Conservation (phyloP, 2,329 filamentous ascomycete genomes). For the Alternaria hordeiaustralica region DNA sequence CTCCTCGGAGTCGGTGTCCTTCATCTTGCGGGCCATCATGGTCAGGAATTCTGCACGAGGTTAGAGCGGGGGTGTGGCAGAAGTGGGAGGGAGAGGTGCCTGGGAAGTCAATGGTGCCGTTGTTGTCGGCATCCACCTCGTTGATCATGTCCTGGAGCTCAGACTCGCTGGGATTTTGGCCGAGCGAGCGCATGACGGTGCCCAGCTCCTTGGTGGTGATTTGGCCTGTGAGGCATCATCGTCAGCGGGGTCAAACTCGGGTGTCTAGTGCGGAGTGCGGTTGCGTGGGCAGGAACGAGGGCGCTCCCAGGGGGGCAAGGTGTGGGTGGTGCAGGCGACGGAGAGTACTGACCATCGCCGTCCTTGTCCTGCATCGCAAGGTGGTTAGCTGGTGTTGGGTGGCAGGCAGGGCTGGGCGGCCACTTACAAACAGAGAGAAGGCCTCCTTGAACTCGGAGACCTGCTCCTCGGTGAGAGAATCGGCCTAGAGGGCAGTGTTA, state of each 20-base stretch:
- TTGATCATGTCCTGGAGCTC: conserved; percentile 72
- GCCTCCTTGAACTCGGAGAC: conserved; percentile 99
- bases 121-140: conserved; percentile 70
- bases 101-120: conserved; percentile 70
- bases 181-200: conserved; percentile 68
- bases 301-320: not conserved
- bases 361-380: conserved; percentile 60
- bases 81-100: conserved; percentile 46
- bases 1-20: conserved; percentile 67
- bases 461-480: conserved; percentile 99
- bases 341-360: conserved; percentile 58
- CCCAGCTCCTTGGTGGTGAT: conserved; percentile 70
- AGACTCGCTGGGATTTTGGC: conserved; percentile 67
- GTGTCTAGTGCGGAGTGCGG: conserved; percentile 3
- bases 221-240: conserved; percentile 55
- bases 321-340: not conserved
- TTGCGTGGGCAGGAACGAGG: not conserved
- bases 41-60: conserved; percentile 63
- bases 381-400: conserved; percentile 32
- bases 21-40: conserved; percentile 70
- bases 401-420: not conserved
- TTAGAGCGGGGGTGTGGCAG: not conserved
- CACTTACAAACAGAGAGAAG: conserved; percentile 98
- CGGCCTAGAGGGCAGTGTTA: conserved; percentile 68
- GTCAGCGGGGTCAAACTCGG: conserved; percentile 29